Conservation (phyloP, 495 filamentous ascomycete genomes). For the Astrothelium subdiscretum region DNA sequence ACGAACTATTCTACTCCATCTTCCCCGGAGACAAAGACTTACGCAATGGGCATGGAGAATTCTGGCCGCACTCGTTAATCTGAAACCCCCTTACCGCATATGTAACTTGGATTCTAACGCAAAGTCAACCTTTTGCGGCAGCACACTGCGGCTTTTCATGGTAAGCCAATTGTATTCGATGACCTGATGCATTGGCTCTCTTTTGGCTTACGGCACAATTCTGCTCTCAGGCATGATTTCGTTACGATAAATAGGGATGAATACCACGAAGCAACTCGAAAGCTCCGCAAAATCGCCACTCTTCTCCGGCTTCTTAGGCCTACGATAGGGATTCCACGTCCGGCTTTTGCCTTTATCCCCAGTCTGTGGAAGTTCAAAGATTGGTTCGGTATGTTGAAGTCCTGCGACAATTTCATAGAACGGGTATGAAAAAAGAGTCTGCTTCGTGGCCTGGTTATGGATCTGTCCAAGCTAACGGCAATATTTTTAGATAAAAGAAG, state of each 20-base stretch:
- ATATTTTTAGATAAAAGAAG: not conserved
- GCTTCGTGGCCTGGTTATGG: no score
- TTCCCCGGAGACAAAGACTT: slow-evolving; percentile 26
- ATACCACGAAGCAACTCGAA: not conserved
- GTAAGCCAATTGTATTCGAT: not conserved
- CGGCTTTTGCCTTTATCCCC: slow-evolving; percentile 19
- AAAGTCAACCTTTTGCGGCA: no score
- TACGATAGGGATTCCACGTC: slow-evolving; percentile 30
- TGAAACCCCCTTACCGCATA: no score
- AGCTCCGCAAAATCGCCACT: not conserved
- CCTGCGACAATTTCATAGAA: slow-evolving; percentile 27
- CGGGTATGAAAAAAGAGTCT: slow-evolving; percentile 15
- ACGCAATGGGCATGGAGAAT: not conserved
- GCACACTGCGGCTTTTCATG: no score
- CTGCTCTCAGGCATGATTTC: slow-evolving; percentile 32
- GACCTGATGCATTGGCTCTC: not conserved
- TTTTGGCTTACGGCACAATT: slow-evolving; percentile 29
- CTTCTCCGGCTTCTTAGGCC: slow-evolving; percentile 26
- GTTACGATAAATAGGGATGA: slow-evolving; percentile 27
- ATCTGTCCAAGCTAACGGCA: not conserved
- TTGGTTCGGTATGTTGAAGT: slow-evolving; percentile 24
- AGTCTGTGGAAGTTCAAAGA: slow-evolving; percentile 23
- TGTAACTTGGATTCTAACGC: no score
- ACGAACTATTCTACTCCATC: slow-evolving; percentile 32
- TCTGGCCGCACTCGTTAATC: slow-evolving; percentile 9